Base-by-base conservation (phyloP, 306 rosid species). In the Purshia tridentata region DNA sequence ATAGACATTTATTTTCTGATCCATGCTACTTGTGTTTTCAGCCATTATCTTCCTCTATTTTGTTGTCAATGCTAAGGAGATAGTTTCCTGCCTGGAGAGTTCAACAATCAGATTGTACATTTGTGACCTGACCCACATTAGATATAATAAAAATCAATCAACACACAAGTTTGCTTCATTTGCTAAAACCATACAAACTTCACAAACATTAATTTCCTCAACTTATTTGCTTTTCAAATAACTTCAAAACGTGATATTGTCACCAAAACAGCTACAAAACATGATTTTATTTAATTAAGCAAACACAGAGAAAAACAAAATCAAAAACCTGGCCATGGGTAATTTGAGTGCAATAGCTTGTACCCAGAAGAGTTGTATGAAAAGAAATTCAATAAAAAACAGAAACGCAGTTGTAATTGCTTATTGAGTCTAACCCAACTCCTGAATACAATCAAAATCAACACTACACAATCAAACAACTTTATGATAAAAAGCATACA, bases 1-100 rank as follows among this genome's bases (percentile, higher is more conserved):
- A 41, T 88, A 88, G 14, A 91, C 94, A 75, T 86, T 86, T 69
- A 85, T 50, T 72, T 81, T 84, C 6, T 79, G 76, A 83, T 75
- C 82, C 59, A 62, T 62, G 70, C 48, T 46, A 56, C 76, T 71
- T 9, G 86, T 66, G 49, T 65, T 61, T 29, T 81, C 78, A 76
- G 86, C 86, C 94, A 91, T 91, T 66, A 16, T 60, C 72, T 53
- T 73, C 23, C 19, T 16, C 50, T 44, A 61, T 44, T 69, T 12
- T 19, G 72, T 45, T 55, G 47, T 56, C 70, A 73, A 67, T 39
- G 9, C 29, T 56, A 8, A 52, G 50, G 16, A 54, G 40, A 51
- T 52, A 2, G 62, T 16, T 23, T 51, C 60, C 54, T 69, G 6
- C 62, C 78, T 64, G 56, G 62, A 70, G 62, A 72, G 63, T 45